Conservation (phyloP, 352 stramenopile species). For the Globisporangium heterothallicum region DNA sequence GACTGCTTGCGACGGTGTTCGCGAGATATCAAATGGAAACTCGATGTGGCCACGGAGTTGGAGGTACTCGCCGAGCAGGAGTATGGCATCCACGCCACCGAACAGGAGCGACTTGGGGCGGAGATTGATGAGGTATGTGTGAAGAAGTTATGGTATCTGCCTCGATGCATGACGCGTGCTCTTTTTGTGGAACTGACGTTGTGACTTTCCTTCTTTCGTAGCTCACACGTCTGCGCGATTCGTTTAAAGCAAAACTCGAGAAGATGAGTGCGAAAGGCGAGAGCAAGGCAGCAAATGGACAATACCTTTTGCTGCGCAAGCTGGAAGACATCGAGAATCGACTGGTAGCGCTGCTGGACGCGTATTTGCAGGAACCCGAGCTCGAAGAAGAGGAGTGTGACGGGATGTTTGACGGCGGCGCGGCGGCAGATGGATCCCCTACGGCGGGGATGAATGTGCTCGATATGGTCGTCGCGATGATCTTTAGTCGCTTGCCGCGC, state of each 20-base stretch:
- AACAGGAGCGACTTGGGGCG: slow-evolving; percentile 50
- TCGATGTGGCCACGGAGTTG: slow-evolving; percentile 57
- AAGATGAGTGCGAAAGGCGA: slow-evolving; percentile 18
- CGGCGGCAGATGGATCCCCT: slow-evolving; percentile 16
- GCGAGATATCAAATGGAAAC: slow-evolving; percentile 78
- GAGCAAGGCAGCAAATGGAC: slow-evolving; percentile 21
- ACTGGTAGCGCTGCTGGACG: slow-evolving; percentile 49
- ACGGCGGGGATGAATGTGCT: slow-evolving; percentile 67
- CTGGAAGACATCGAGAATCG: slow-evolving; percentile 78
- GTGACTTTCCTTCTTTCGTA: slow-evolving; percentile 1
- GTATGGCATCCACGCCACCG: slow-evolving; percentile 29
- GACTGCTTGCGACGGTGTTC: slow-evolving; percentile 69
- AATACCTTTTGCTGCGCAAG: slow-evolving; percentile 65
- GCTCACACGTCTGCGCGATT: slow-evolving; percentile 61
- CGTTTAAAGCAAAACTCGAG: slow-evolving; percentile 56
- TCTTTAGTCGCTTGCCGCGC: slow-evolving; percentile 76
- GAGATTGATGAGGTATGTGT: slow-evolving; percentile 64
- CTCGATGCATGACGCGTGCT: too few species aligned
- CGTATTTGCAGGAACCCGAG: slow-evolving; percentile 51
- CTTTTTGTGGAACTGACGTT: too few species aligned
- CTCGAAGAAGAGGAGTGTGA: slow-evolving; percentile 43
- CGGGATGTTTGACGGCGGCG: slow-evolving; percentile 30
- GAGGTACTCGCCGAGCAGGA: slow-evolving; percentile 70
- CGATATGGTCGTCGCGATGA: slow-evolving; percentile 84
- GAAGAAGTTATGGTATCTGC: not conserved